Evolutionary conservation across 148 eudicot genomes (phyloP).

Genomic region (Dianthus caryophyllus): DNA sequence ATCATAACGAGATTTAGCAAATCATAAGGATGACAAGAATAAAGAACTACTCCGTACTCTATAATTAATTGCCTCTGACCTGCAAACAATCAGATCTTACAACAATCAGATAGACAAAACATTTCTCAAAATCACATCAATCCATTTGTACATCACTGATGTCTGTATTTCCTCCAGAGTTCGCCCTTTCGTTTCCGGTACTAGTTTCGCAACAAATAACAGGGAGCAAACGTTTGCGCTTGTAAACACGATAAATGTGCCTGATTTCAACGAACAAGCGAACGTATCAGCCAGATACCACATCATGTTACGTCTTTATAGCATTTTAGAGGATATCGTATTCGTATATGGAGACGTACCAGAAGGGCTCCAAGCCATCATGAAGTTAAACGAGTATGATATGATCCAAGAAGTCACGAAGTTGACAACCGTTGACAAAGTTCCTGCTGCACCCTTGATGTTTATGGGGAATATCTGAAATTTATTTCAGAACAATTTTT

Average conservation of each 20-base stretch:
- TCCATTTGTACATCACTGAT: background rate
- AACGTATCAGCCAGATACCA: background rate
- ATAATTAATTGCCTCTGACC: no score
- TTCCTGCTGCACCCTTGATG: constrained; percentile 38
- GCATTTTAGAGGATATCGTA: background rate
- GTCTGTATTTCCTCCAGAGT: constrained; percentile 40
- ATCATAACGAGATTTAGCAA: no score
- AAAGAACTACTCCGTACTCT: no score
- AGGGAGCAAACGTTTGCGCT: constrained; percentile 20
- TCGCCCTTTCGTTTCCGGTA: constrained; percentile 38
- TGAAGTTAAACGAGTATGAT: constrained; percentile 33
- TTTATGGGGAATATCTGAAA: constrained; percentile 40
- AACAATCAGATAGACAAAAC: no score
- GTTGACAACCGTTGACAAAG: constrained; percentile 20
- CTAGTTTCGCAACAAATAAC: constrained; percentile 27
- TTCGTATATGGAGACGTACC: constrained; percentile 17
- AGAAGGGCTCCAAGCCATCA: constrained; percentile 37
- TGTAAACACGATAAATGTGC: constrained; percentile 34
- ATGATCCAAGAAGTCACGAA: constrained; percentile 21
- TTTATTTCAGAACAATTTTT: background rate
- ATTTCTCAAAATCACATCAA: no score
- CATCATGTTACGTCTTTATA: no score
- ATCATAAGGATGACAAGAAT: no score
- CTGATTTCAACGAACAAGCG: constrained; percentile 13
- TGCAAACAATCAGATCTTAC: no score